Evolutionary conservation across 805 yeast genomes (phyloP).

Genomic region (Lachancea sp.): DNA sequence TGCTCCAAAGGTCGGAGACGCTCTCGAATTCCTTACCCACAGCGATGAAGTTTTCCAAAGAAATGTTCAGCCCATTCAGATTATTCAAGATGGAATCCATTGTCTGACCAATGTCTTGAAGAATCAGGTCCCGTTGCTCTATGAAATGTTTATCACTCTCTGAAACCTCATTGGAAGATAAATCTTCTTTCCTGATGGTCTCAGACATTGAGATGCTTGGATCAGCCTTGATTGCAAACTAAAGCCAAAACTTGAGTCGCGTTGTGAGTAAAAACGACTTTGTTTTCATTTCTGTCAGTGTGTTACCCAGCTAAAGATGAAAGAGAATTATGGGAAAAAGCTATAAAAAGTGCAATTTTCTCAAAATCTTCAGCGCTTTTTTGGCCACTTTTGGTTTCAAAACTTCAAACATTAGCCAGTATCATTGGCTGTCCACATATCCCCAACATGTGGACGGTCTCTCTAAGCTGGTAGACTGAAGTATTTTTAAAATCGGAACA

Average conservation of each 20-base stretch:
- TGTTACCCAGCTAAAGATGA: conserved; percentile 4
- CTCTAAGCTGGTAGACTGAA: conserved; percentile 26
- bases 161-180: conserved; percentile 7
- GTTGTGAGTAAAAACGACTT: background rate
- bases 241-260: background rate
- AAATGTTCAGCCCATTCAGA: conserved; percentile 57
- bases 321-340: background rate
- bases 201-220: conserved; percentile 3
- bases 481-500: conserved; percentile 11
- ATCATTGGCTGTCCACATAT: conserved; percentile 24
- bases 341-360: background rate
- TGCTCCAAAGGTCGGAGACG: conserved; percentile 64
- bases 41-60: conserved; percentile 59
- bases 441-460: conserved; percentile 24
- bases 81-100: conserved; percentile 63
- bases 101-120: conserved; percentile 32
- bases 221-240: background rate
- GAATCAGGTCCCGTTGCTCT: conserved; percentile 25
- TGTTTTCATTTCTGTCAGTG: background rate
- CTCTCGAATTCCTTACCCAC: conserved; percentile 73
- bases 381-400: background rate
- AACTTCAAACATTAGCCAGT: conserved; percentile 17
- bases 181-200: background rate
- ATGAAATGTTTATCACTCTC: conserved; percentile 24
- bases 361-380: background rate